A percentile compares a stretch with the other conserved stretches of the same genome.
phyloP scores from a whole-genome alignment of 345 rosid genomes.

The Aethionema arabicum region DNA sequence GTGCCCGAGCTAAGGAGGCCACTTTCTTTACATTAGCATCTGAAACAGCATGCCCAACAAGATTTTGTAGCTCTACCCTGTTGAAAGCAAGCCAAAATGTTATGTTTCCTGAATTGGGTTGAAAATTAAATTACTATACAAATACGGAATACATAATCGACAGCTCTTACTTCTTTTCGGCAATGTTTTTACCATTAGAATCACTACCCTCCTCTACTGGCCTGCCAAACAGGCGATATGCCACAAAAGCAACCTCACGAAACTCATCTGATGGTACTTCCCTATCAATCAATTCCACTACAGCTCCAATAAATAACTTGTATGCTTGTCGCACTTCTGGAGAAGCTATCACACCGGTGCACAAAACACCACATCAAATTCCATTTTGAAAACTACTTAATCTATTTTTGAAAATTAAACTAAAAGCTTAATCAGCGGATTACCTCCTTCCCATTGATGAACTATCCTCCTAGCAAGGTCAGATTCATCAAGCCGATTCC shows the following conservation, averaged over 20 bases:
- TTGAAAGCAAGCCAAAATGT: slow-evolving; percentile 19
- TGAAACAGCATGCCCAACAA: slow-evolving; percentile 61
- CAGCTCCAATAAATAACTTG: slow-evolving; percentile 73
- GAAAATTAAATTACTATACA: neutral
- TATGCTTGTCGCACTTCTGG: slow-evolving; percentile 75
- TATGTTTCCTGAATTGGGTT: neutral
- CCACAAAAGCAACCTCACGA: slow-evolving; percentile 61
- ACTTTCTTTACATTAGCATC: slow-evolving; percentile 53
- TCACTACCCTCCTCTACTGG: slow-evolving; percentile 47
- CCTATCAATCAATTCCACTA: slow-evolving; percentile 69
- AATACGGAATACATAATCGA: neutral
- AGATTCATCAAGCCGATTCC: slow-evolving; percentile 59
- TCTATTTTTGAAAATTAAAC: neutral
- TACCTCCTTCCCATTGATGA: slow-evolving; percentile 88
- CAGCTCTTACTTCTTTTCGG: slow-evolving; percentile 42
- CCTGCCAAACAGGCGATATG: slow-evolving; percentile 51
- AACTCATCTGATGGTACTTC: slow-evolving; percentile 84
- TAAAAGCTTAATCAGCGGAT: neutral
- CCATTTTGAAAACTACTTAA: neutral
- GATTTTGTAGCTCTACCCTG: slow-evolving; percentile 75
- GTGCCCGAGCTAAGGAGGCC: slow-evolving; percentile 56
- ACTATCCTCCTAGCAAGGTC: slow-evolving; percentile 80
- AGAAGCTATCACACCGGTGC: slow-evolving; percentile 55
- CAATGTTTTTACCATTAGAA: slow-evolving; percentile 29
- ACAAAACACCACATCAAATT: slow-evolving; percentile 13